phyloP scores from a whole-genome alignment of 1,284 basidiomycete genomes.

The Malassezia globosa region DNA sequence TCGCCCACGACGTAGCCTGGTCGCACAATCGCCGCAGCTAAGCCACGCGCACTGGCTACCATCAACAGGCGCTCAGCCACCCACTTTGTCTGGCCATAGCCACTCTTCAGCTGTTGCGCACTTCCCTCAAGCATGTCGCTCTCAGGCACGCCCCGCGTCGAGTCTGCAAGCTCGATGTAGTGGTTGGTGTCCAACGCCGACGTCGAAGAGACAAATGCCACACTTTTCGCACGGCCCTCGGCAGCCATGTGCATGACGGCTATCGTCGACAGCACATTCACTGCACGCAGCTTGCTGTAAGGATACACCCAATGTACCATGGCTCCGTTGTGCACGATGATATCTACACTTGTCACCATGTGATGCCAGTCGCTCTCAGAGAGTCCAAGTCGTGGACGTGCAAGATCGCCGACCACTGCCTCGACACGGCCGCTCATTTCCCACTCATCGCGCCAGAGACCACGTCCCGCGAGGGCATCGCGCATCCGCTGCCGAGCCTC shows the following conservation, averaged over 20 bases:
- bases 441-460: conserved; percentile 91
- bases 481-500: conserved; percentile 63
- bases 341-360: conserved; percentile 66
- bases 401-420: conserved; percentile 78
- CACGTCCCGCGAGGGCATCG: conserved; percentile 67
- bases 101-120: conserved; percentile 63
- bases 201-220: conserved; percentile 89
- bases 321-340: conserved; percentile 88
- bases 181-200: conserved; percentile 81
- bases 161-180: conserved; percentile 60
- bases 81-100: conserved; percentile 98
- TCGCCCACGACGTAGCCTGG: conserved; percentile 96
- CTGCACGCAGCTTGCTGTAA: conserved; percentile 78
- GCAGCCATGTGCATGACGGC: conserved; percentile 69
- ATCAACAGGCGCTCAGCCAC: conserved; percentile 89
- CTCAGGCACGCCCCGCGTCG: conserved; percentile 62
- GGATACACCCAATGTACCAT: conserved; percentile 99
- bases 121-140: conserved; percentile 83
- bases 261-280: conserved; percentile 83
- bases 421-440: conserved; percentile 60
- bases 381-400: conserved; percentile 64
- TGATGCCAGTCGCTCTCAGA: conserved; percentile 58
- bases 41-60: conserved; percentile 74
- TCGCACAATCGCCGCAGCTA: conserved; percentile 77
- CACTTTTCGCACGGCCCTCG: conserved; percentile 58